These are phyloP conservation scores for Cyathus striatus DNA, from an alignment of 768 basidiomycete species.

Conservation along the genomic window DNA sequence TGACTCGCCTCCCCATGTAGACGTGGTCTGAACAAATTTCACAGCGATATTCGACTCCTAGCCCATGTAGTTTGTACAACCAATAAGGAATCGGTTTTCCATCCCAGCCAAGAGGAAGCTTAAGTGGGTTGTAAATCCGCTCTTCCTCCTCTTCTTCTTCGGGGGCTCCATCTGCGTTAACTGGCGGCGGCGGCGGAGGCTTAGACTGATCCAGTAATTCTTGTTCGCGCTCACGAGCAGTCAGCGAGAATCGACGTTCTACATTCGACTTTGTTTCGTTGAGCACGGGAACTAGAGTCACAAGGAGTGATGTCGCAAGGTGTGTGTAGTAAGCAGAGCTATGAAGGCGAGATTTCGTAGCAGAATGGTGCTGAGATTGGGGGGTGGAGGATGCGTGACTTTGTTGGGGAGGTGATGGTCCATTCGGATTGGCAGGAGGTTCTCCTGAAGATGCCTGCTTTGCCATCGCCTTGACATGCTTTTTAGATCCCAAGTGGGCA, in stretches of 20 bases:
- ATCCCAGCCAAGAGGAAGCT: constrained; percentile 95
- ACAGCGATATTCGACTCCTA: constrained; percentile 97
- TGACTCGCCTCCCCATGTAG: constrained; percentile 92
- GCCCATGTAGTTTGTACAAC: constrained; percentile 95
- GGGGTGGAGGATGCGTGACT: constrained; percentile 14
- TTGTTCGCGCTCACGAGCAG: constrained; percentile 95
- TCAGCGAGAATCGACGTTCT: constrained; percentile 93
- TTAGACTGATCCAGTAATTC: constrained; percentile 75
- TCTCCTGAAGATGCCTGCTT: constrained; percentile 54
- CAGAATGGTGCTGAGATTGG: constrained; percentile 23
- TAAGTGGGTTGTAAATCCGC: constrained; percentile 96
- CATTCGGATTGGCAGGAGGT: constrained; percentile 55
- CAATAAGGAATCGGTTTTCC: constrained; percentile 99
- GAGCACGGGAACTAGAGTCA: constrained; percentile 56
- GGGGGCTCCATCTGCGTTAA: constrained; percentile 38
- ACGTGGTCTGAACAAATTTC: constrained; percentile 97
- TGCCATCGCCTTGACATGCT: constrained; percentile 87
- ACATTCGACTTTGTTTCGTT: constrained; percentile 95
- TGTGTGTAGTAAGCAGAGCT: constrained; percentile 69
- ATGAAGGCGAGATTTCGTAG: constrained; percentile 46
- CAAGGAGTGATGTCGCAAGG: constrained; percentile 64
- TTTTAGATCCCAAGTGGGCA: constrained; percentile 92
- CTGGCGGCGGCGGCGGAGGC: constrained; percentile 42
- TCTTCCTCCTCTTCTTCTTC: constrained; percentile 93
- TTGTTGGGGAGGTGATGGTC: constrained; percentile 26